Percentiles rank a stretch among this genome's conserved stretches.
phyloP scores from a whole-genome alignment of 352 stramenopile genomes.

The Pythium dissotocum region DNA sequence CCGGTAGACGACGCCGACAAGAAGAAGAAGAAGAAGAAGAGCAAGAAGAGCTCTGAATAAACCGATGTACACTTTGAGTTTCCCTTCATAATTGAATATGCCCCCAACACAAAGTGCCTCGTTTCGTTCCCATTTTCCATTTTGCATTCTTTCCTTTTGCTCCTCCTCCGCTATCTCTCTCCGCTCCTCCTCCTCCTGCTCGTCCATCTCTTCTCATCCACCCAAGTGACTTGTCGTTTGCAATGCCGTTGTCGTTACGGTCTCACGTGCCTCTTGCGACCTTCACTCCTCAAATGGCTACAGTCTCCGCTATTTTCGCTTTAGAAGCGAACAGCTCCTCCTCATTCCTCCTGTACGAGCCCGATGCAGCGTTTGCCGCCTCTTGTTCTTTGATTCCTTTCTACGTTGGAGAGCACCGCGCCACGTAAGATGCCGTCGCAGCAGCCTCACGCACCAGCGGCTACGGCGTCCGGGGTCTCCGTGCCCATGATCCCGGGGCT shows the following conservation, averaged over 20 bases:
- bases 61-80: constrained; percentile 26
- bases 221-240: neutral
- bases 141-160: too few species aligned
- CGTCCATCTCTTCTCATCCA: neutral
- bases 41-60: constrained; percentile 50
- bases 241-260: neutral
- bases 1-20: constrained; percentile 35
- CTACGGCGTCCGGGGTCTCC: neutral
- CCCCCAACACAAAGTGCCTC: neutral
- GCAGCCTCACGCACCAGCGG: neutral
- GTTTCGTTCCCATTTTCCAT: neutral
- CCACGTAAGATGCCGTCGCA: neutral
- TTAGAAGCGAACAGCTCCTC: neutral
- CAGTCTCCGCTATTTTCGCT: neutral
- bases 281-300: neutral
- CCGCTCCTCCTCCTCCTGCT: neutral
- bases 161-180: neutral
- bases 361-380: neutral
- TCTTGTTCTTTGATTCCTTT: neutral
- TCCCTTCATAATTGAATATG: constrained; percentile 14
- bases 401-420: neutral
- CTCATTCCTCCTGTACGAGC: neutral
- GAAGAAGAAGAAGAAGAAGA: constrained; percentile 84
- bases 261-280: neutral
- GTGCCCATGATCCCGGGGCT: constrained; percentile 59